phyloP scores from a whole-genome alignment of 345 rosid genomes.

The Theobroma cacao region DNA sequence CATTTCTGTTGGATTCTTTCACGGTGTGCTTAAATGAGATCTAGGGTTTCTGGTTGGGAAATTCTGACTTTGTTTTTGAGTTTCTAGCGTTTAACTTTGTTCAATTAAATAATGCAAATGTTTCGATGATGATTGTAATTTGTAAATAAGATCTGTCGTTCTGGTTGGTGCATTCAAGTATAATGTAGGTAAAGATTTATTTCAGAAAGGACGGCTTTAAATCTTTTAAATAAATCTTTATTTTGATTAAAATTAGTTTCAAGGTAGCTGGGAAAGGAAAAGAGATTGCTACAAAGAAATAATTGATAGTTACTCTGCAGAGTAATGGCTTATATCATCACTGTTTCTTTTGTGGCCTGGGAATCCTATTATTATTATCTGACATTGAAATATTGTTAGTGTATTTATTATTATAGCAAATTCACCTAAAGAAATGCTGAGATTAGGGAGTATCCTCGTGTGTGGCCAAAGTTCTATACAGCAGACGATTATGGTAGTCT shows the following conservation, averaged over 20 bases:
- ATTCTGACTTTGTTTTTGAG: neutral
- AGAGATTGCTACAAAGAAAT: neutral
- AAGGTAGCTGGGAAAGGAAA: neutral
- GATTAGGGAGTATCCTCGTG: neutral
- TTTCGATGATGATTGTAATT: neutral
- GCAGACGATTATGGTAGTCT: neutral
- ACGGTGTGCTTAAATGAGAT: constrained; percentile 17
- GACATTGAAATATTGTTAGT: neutral
- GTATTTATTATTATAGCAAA: neutral
- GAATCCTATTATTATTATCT: neutral
- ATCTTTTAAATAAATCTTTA: neutral
- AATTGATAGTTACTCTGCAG: neutral
- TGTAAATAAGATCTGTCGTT: neutral
- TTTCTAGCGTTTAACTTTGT: neutral
- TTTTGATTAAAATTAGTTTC: neutral
- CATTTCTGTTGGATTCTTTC: neutral
- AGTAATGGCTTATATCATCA: neutral
- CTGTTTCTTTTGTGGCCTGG: neutral
- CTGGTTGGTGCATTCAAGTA: neutral
- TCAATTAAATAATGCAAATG: neutral
- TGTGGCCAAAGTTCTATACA: neutral
- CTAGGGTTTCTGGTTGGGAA: constrained; percentile 17
- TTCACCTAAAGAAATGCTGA: neutral
- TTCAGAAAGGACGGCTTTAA: neutral
- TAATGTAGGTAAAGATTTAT: neutral